Conservation (phyloP, 1,284 basidiomycete species). For the Sporisorium exsertum region DNA sequence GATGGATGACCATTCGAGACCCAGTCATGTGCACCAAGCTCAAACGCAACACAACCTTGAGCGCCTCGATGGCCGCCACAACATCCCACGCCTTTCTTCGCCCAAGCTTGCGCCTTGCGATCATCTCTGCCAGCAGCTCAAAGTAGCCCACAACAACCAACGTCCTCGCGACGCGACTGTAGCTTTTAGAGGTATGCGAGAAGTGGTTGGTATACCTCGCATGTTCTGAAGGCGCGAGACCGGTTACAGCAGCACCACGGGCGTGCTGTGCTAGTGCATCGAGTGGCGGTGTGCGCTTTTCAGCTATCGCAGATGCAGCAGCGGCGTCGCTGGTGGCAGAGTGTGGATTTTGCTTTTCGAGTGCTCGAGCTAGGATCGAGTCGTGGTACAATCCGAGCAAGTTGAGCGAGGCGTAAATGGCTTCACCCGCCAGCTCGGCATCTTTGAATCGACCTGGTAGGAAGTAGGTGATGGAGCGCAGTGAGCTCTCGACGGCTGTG, state of each 20-base stretch:
- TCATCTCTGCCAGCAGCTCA: conserved; percentile 70
- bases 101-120: conserved; percentile 65
- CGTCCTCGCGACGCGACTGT: conserved; percentile 63
- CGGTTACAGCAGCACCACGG: conserved; percentile 18
- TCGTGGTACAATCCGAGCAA: conserved; percentile 71
- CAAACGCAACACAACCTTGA: conserved; percentile 69
- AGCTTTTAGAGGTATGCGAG: conserved; percentile 58
- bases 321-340: not conserved
- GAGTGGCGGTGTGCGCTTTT: conserved; percentile 10
- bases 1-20: conserved; percentile 66
- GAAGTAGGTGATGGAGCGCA: conserved; percentile 92
- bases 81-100: conserved; percentile 67
- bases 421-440: conserved; percentile 77
- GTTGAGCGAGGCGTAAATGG: conserved; percentile 70
- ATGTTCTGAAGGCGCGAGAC: conserved; percentile 67
- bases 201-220: conserved; percentile 70
- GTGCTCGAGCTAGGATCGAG: conserved; percentile 68
- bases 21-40: conserved; percentile 68
- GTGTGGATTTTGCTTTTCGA: conserved; percentile 44
- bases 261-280: conserved; percentile 6
- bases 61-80: conserved; percentile 69
- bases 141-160: conserved; percentile 67
- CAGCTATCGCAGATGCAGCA: not conserved
- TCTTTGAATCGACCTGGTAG: conserved; percentile 95
- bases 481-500: conserved; percentile 84